Evolutionary conservation across 2,329 filamentous ascomycete genomes (phyloP).

Genomic region (Aspergillus viridinutans): DNA sequence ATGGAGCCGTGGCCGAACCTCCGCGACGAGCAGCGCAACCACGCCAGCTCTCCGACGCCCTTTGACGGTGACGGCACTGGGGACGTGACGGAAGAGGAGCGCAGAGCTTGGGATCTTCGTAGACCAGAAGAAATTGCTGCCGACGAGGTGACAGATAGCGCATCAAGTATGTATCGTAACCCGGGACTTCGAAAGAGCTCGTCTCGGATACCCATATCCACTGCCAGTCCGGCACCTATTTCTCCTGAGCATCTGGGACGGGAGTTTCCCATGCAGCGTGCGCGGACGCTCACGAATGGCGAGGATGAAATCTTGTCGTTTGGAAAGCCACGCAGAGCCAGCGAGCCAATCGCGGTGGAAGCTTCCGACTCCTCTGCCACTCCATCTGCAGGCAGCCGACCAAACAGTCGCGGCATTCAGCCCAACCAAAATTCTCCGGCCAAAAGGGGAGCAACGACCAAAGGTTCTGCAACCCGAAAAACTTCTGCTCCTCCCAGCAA

Average conservation of each 20-base stretch:
- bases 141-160: conserved; percentile 36
- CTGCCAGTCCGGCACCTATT: conserved; percentile 72
- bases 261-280: conserved; percentile 63
- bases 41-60: conserved; percentile 28
- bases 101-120: conserved; percentile 65
- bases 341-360: conserved; percentile 44
- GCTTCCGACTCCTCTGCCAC: conserved; percentile 18
- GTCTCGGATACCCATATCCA: conserved; percentile 84
- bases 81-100: conserved; percentile 38
- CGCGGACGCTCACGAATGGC: conserved; percentile 53
- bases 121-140: conserved; percentile 71
- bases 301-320: conserved; percentile 59
- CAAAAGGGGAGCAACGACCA: conserved; percentile 27
- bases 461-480: conserved; percentile 31
- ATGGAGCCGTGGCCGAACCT: conserved; percentile 33
- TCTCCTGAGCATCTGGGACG: conserved; percentile 68
- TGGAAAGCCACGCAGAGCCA: conserved; percentile 64
- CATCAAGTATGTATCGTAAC: conserved; percentile 50
- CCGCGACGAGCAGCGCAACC: conserved; percentile 31
- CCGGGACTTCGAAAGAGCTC: conserved; percentile 55
- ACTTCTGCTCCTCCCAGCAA: conserved; percentile 31
- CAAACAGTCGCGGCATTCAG: conserved; percentile 28
- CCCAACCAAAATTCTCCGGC: conserved; percentile 23
- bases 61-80: conserved; percentile 39
- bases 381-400: conserved; percentile 26